Conservation (phyloP, 176 grass and related monocot genomes). For the Olyra latifolia region DNA sequence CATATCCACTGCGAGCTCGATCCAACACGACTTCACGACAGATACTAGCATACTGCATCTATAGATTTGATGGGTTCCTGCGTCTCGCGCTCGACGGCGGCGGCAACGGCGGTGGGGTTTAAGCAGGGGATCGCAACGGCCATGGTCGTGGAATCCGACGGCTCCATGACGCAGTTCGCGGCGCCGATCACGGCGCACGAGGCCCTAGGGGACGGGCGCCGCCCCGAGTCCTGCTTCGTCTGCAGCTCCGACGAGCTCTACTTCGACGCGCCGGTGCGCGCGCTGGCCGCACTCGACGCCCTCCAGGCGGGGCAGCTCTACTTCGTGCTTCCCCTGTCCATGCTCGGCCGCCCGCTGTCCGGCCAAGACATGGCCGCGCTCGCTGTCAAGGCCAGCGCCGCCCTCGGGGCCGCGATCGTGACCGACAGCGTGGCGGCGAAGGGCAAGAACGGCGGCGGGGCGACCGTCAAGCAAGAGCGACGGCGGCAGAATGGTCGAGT, state of each 20-base stretch:
- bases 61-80: slow-evolving; percentile 49
- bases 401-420: neutral
- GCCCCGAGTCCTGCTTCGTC: slow-evolving; percentile 26
- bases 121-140: neutral
- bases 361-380: slow-evolving; percentile 62
- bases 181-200: slow-evolving; percentile 23
- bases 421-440: too few species aligned
- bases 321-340: slow-evolving; percentile 52
- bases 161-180: slow-evolving; percentile 40
- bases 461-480: neutral
- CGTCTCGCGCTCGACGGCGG: slow-evolving; percentile 34
- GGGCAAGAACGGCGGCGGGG: neutral
- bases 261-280: slow-evolving; percentile 36
- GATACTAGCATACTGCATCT: too few species aligned
- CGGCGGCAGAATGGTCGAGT: neutral
- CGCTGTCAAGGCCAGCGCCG: slow-evolving; percentile 52
- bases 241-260: slow-evolving; percentile 73
- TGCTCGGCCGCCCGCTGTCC: slow-evolving; percentile 33
- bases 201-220: slow-evolving; percentile 16
- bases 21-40: too few species aligned
- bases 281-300: slow-evolving; percentile 27
- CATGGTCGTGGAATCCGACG: slow-evolving; percentile 54
- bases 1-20: neutral
- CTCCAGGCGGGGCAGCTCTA: slow-evolving; percentile 57
- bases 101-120: too few species aligned